phyloP scores from a whole-genome alignment of 495 filamentous ascomycete species.

The Neurospora cerealis region DNA sequence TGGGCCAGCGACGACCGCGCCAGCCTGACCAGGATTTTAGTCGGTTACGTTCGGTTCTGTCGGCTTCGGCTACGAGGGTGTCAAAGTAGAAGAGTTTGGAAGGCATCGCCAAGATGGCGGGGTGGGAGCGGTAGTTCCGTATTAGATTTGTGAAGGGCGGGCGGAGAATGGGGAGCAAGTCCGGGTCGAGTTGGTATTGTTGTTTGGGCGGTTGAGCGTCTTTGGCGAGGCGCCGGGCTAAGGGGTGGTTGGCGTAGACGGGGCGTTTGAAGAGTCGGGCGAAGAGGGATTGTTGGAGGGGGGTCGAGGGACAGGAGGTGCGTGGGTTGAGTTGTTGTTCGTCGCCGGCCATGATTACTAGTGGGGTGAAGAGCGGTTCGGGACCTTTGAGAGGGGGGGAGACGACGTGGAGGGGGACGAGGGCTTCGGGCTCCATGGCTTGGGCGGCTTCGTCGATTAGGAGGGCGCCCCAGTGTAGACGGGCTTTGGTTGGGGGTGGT shows the following conservation, averaged over 20 bases:
- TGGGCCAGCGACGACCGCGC: constrained; percentile 37
- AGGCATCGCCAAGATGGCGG: constrained; percentile 44
- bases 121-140: constrained; percentile 51
- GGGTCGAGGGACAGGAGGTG: constrained; percentile 28
- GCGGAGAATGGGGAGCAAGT: constrained; percentile 22
- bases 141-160: constrained; percentile 45
- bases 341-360: constrained; percentile 49
- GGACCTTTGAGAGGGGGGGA: constrained; percentile 32
- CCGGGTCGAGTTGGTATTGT: constrained; percentile 4
- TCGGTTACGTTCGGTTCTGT: constrained; percentile 14
- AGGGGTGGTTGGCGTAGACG: constrained; percentile 40
- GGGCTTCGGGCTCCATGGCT: constrained; percentile 43
- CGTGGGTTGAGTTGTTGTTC: constrained; percentile 44
- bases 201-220: not conserved
- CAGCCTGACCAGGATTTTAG: constrained; percentile 37
- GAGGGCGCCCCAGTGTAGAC: constrained; percentile 44
- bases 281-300: constrained; percentile 39
- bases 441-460: constrained; percentile 50
- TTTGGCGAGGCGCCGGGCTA: constrained; percentile 24
- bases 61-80: constrained; percentile 40
- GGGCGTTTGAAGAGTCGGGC: constrained; percentile 38
- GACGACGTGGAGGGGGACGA: constrained; percentile 40
- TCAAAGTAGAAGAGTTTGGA: constrained; percentile 44
- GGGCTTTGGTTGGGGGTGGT: not conserved
- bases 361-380: constrained; percentile 20